Base-by-base conservation (phyloP, 179 eudicot species). In the Beta lomatogona region DNA sequence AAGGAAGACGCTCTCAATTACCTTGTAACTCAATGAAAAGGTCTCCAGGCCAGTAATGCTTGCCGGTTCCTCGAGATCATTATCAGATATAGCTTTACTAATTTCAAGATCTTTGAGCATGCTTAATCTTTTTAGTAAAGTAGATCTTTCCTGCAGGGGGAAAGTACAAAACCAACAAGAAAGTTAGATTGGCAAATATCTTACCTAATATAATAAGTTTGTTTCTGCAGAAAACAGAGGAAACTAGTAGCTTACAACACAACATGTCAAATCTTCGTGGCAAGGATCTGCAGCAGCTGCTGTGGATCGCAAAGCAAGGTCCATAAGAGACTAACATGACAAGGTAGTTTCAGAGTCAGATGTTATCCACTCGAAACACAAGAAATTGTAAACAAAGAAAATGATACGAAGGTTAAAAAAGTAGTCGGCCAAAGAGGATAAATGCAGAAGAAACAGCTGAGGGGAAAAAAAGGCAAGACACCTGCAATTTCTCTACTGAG, bases 261-360 rank as follows among this genome's bases (percentile, higher is more conserved):
- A 95, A 79, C 99, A 95, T 46, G 89, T 92, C 85, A 95, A 85
- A 84, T 95, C 99, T 88, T 95, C 99, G 72, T 95, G 95, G 76
- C 88, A 91, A 75, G 99, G 98, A 91, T 95, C 99, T 78, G 94
- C 96, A 80, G 95, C 99, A 80, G 99, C 98, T 68, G 98, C 98
- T 44, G 99, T 91, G 64, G 98, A 88, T 64, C 99, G 93, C 92
- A 95, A 87, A 71, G 99, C 99, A 85, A 95, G 97, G 90, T 95
- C 99, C 88, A 95, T 86, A 66, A 95, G 97, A 82, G 98, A 95
- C 99, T 95, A 84, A 74, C 46, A 79, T 41, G 82, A 65, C 25
- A 71, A 77, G 57, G 18, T 79, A 75, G 64, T 71, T 75, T 73
- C 53, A 76, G 75, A 79, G 52, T 22, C 74, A 79, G 59, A 54